phyloP scores from a whole-genome alignment of 768 basidiomycete species.

The Cystofilobasidium macerans region DNA sequence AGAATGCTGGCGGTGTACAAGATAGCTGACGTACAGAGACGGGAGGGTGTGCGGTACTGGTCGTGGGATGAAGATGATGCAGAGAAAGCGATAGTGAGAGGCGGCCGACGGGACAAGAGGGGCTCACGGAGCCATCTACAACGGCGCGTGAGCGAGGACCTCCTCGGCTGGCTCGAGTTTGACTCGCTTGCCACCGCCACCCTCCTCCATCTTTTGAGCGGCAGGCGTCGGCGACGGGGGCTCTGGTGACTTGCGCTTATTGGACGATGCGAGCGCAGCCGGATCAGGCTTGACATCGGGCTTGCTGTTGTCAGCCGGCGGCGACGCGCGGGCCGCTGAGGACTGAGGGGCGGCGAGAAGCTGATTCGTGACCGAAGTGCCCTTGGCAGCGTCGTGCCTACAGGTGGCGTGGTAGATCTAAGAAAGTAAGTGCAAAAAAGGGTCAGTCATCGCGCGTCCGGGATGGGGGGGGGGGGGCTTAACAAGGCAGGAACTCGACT shows the following conservation, averaged over 20 bases:
- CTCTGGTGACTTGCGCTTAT: neutral
- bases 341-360: too few species aligned
- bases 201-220: neutral
- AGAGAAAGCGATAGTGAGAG: too few species aligned
- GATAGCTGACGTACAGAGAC: too few species aligned
- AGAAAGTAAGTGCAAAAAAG: neutral
- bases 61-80: too few species aligned
- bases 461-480: neutral
- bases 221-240: neutral
- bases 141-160: neutral
- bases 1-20: too few species aligned
- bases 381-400: slow-evolving; percentile 10
- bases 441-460: neutral
- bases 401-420: slow-evolving; percentile 23
- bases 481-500: neutral
- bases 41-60: too few species aligned
- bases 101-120: too few species aligned
- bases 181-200: slow-evolving; percentile 7
- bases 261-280: too few species aligned
- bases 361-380: neutral
- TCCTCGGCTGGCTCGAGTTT: neutral
- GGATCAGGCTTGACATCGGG: neutral
- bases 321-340: neutral
- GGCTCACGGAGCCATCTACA: too few species aligned
- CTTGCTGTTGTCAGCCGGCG: neutral